A percentile compares a stretch with the other conserved stretches of the same genome.
Evolutionary conservation across 441 rosid genomes (phyloP).

Genomic region (Pelargonium cotyledonis): DNA sequence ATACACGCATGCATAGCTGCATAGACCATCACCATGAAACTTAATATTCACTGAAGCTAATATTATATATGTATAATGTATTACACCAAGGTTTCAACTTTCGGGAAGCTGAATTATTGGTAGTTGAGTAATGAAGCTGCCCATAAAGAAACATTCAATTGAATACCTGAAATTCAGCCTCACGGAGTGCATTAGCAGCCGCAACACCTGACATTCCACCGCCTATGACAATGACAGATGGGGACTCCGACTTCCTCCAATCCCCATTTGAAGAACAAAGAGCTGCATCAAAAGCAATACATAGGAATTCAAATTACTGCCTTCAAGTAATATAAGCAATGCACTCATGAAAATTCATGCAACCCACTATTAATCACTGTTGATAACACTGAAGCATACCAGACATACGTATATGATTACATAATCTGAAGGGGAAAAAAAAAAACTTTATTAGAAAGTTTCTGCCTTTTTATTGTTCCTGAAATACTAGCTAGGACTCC

Average conservation of each 20-base stretch:
- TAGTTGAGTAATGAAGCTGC: neutral
- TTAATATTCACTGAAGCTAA: neutral
- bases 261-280: slow-evolving; percentile 38
- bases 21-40: neutral
- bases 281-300: slow-evolving; percentile 31
- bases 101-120: no score
- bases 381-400: neutral
- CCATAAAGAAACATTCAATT: neutral
- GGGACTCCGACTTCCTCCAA: slow-evolving; percentile 44
- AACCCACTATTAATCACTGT: neutral
- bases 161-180: slow-evolving; percentile 75
- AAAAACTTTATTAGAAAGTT: no score
- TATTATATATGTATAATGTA: no score
- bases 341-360: neutral
- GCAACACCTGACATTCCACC: slow-evolving; percentile 85
- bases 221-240: slow-evolving; percentile 81
- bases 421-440: no score
- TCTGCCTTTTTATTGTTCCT: no score
- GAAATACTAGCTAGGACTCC: no score
- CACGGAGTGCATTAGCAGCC: slow-evolving; percentile 84
- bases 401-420: no score
- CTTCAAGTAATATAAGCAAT: neutral
- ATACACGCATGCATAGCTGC: neutral
- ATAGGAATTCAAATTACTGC: neutral
- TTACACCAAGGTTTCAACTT: no score